Evolutionary conservation across 2,329 filamentous ascomycete species (phyloP).

Genomic region (Colletotrichum siamense): DNA sequence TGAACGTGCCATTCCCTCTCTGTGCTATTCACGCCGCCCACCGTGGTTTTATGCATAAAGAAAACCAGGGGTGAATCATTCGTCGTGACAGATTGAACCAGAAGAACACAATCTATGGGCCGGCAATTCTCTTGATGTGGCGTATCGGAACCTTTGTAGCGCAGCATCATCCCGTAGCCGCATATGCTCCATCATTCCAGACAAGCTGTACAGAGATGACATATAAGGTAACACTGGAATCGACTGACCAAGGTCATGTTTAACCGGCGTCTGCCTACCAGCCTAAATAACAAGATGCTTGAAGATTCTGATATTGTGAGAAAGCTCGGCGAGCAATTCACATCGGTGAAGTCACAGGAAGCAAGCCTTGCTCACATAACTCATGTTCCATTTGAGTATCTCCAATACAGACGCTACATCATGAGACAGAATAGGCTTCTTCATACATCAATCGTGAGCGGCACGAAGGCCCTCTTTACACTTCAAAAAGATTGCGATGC

Average conservation of each 20-base stretch:
- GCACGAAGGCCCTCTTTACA: neutral
- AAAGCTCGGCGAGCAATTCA: neutral
- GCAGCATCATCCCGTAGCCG: neutral
- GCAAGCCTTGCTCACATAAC: neutral
- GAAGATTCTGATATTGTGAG: neutral
- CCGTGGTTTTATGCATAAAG: neutral
- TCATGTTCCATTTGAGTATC: neutral
- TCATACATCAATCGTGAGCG: conserved; percentile 9
- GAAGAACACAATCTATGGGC: neutral
- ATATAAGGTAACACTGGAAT: neutral
- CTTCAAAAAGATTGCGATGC: neutral
- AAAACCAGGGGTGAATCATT: neutral
- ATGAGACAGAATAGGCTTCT: neutral
- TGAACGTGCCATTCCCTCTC: neutral
- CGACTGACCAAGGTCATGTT: neutral
- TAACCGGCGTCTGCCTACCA: neutral
- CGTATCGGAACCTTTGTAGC: neutral
- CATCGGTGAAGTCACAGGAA: neutral
- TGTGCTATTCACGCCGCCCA: neutral
- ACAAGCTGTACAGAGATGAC: neutral
- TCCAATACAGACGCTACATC: neutral
- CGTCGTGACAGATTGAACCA: neutral
- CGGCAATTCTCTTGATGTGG: neutral
- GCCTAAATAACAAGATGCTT: neutral
- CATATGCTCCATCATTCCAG: neutral